Percentiles rank a stretch among this genome's conserved stretches.
phyloP scores from a whole-genome alignment of 202 grass and related monocot species.

The Sporobolus alterniflorus region DNA sequence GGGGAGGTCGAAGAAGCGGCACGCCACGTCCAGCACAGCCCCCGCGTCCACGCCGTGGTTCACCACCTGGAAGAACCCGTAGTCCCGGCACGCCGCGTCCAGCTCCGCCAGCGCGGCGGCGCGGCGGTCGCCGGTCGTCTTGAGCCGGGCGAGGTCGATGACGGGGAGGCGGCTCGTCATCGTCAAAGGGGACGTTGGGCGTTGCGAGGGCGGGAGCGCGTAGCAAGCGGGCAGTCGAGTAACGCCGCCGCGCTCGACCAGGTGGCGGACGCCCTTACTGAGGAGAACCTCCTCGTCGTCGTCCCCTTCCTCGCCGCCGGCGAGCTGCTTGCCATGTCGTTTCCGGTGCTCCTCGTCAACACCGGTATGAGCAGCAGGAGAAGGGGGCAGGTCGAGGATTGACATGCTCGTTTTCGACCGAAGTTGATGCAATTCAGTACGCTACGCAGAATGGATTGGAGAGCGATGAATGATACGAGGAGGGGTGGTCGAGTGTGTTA shows the following conservation, averaged over 20 bases:
- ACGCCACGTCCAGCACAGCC: conserved; percentile 48
- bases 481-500: no score
- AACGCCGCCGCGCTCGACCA: conserved; percentile 52
- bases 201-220: conserved; percentile 58
- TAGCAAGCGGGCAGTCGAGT: conserved; percentile 55
- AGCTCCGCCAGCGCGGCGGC: conserved; percentile 33
- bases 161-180: conserved; percentile 38
- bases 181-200: conserved; percentile 6
- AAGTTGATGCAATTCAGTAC: no score
- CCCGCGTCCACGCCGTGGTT: conserved; percentile 36
- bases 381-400: no score
- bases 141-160: conserved; percentile 55
- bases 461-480: no score
- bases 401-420: no score
- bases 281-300: not conserved
- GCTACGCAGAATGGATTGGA: no score
- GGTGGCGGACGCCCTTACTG: conserved; percentile 69
- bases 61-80: conserved; percentile 77
- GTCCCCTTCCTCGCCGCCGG: not conserved
- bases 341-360: no score
- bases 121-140: conserved; percentile 32
- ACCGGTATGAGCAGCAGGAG: no score
- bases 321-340: no score
- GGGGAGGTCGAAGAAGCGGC: conserved; percentile 64
- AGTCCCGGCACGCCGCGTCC: conserved; percentile 60